Percentiles rank a stretch among this genome's conserved stretches.
Conservation (phyloP, 768 basidiomycete genomes). For the Lentinus brumalis region DNA sequence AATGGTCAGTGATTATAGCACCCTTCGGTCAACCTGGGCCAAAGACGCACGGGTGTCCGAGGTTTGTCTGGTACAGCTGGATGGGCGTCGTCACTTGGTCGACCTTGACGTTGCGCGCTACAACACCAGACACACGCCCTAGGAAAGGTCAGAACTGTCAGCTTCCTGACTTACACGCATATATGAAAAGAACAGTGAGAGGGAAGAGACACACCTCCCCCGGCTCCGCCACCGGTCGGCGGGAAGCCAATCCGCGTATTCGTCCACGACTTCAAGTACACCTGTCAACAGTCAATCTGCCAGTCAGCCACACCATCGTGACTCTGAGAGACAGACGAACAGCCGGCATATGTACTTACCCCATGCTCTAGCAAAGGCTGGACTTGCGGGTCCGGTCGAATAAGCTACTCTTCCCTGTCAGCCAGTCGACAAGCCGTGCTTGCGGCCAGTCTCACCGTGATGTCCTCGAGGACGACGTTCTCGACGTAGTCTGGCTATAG, state of each 20-base stretch:
- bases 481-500: conserved; percentile 53
- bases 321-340: too few relatives aligned
- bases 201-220: conserved; percentile 33
- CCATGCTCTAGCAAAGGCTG: conserved; percentile 61
- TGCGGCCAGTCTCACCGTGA: conserved; percentile 37
- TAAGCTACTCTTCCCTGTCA: conserved; percentile 35
- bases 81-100: conserved; percentile 49
- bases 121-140: conserved; percentile 50
- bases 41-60: conserved; percentile 42
- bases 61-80: conserved; percentile 55
- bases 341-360: conserved; percentile 31
- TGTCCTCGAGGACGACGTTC: conserved; percentile 51
- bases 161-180: background rate
- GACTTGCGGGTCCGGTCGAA: conserved; percentile 46
- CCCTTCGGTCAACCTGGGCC: background rate
- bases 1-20: background rate
- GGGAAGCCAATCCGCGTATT: conserved; percentile 52
- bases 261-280: conserved; percentile 61
- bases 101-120: conserved; percentile 43
- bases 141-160: background rate
- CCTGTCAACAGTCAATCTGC: conserved; percentile 32
- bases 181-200: too few relatives aligned
- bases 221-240: conserved; percentile 59
- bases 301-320: background rate
- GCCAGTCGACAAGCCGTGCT: background rate